These are phyloP conservation scores for Scleromitrula shiraiana DNA, from an alignment of 2,329 filamentous ascomycete species.

Conservation along the genomic window DNA sequence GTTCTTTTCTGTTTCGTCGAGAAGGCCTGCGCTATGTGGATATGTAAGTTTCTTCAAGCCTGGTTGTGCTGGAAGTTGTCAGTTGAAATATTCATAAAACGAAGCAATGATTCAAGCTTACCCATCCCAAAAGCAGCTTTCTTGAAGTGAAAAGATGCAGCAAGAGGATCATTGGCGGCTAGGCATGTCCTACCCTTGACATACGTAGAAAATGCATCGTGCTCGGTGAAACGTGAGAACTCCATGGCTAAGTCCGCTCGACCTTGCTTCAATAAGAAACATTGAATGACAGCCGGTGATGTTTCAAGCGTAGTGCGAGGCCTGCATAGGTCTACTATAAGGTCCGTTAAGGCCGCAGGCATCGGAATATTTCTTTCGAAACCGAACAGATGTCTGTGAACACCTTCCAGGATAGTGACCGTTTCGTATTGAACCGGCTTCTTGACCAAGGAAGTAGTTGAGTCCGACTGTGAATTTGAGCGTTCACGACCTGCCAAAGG, in stretches of 20 bases:
- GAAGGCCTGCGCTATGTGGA: slow-evolving; percentile 54
- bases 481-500: slow-evolving; percentile 38
- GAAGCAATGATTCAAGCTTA: slow-evolving; percentile 39
- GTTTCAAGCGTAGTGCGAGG: slow-evolving; percentile 58
- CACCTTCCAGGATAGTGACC: slow-evolving; percentile 52
- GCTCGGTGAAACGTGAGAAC: slow-evolving; percentile 46
- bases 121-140: slow-evolving; percentile 77
- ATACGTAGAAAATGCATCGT: slow-evolving; percentile 63
- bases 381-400: slow-evolving; percentile 55
- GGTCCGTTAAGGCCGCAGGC: slow-evolving; percentile 54
- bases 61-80: slow-evolving; percentile 21
- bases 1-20: slow-evolving; percentile 69
- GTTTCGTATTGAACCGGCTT: slow-evolving; percentile 38
- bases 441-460: slow-evolving; percentile 30
- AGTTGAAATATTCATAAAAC: neutral
- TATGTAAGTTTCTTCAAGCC: slow-evolving; percentile 28
- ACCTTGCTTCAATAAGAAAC: slow-evolving; percentile 50
- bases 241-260: slow-evolving; percentile 53
- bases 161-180: slow-evolving; percentile 62
- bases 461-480: slow-evolving; percentile 27
- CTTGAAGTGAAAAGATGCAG: slow-evolving; percentile 69
- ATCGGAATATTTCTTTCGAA: slow-evolving; percentile 45
- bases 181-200: slow-evolving; percentile 76
- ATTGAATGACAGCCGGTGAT: slow-evolving; percentile 52
- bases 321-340: slow-evolving; percentile 58